Percentiles rank a stretch among this genome's conserved stretches.
These are phyloP conservation scores for Phytomonas serpens DNA, from an alignment of 208 protist species.

Conservation along the genomic window DNA sequence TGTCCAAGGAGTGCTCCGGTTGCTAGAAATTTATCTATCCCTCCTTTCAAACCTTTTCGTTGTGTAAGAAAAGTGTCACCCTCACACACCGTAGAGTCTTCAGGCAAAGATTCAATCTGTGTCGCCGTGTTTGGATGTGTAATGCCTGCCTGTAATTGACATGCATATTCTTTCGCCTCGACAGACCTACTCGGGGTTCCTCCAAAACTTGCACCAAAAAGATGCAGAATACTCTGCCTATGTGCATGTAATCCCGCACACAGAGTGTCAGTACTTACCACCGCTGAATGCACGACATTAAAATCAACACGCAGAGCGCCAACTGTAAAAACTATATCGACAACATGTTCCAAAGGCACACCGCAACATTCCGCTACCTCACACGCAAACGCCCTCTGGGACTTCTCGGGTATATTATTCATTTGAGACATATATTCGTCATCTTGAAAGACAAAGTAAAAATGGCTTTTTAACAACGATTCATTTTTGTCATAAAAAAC, in stretches of 20 bases:
- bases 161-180: background rate
- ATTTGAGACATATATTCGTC: slow-evolving; percentile 14
- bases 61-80: background rate
- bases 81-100: background rate
- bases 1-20: background rate
- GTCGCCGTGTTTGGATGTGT: background rate
- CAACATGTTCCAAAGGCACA: slow-evolving; percentile 11
- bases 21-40: background rate
- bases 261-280: background rate
- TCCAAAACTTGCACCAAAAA: background rate
- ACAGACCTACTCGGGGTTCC: background rate
- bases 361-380: slow-evolving; percentile 13
- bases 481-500: background rate
- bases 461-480: slow-evolving; percentile 8
- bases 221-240: slow-evolving; percentile 2
- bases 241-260: background rate
- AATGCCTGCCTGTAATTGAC: background rate
- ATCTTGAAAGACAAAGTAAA: slow-evolving; percentile 13
- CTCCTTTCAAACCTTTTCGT: background rate
- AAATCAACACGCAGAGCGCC: slow-evolving; percentile 7
- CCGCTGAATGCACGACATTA: background rate
- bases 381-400: slow-evolving; percentile 12
- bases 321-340: slow-evolving; percentile 6
- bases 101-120: background rate
- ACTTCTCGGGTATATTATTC: slow-evolving; percentile 3